Evolutionary conservation across 2,329 filamentous ascomycete genomes (phyloP), one percentile per base, ranked within the genome.

Genomic region (Chrysosporium keratinophilum): DNA sequence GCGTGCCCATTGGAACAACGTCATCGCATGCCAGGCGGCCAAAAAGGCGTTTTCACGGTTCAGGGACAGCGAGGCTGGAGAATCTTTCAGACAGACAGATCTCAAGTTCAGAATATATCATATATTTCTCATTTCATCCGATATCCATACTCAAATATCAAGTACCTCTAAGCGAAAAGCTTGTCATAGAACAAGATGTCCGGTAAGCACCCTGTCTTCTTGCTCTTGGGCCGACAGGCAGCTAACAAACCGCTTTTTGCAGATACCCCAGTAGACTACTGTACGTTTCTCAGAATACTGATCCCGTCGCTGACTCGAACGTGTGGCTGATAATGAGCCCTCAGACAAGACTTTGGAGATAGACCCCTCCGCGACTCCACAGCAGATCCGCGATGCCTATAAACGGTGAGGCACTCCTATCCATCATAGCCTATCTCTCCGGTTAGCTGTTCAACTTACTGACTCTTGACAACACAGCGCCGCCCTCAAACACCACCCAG

Each of bases 371-470:
- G 89, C 91, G 34, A 85, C 82, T 0, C 81, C 83, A 56, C 82
- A 89, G 64, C 86, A 97, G 68, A 84, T 98, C 66, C 86, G 91
- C 62, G 86, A 88, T 76, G 93, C 90, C 49, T 98, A 97, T 77
- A 98, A 98, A 69, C 85, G 85, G 85, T 87, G 62, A 54, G 39
- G 34, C 14, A 40, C 6, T 40, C 35, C 41, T 43, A 17, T 48
- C 4, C n/a, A 1, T 34, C 33, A 34, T 40, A n/a, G n/a, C 17
- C 39, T 41, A n/a, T 44, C 3, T n/a, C 7, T 17, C 28, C 15
- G 6, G 5, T 11, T 10, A 17, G 7, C 43, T n/a, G 14, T 37
- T 23, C 12, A 15, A 23, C 9, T 15, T 17, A 43, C 37, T 28
- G n/a, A 42, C 40, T 17, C 3, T 17, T 48, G 17, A 12, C 11